Percentiles rank a stretch among this genome's conserved stretches.
These are phyloP conservation scores for Penicillium griseofulvum DNA, from an alignment of 2,329 filamentous ascomycete genomes.

Conservation along the genomic window DNA sequence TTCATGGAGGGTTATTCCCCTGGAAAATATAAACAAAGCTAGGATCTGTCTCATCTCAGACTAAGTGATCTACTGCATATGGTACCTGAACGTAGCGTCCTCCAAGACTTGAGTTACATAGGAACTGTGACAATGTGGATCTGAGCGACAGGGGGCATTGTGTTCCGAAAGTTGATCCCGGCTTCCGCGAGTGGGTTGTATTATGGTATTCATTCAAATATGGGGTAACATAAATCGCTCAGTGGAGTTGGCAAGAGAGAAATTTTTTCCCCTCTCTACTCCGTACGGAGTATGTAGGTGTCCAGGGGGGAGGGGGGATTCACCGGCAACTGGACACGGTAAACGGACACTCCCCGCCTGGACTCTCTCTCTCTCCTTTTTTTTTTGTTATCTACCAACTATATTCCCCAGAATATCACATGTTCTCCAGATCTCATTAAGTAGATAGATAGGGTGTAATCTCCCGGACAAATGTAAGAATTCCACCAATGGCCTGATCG, in stretches of 20 bases:
- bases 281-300: not conserved
- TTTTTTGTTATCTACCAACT: not conserved
- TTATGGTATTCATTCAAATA: slow-evolving; percentile 3
- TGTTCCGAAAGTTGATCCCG: not conserved
- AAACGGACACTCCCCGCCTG: not conserved
- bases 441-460: slow-evolving; percentile 3
- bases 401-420: slow-evolving; percentile 6
- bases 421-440: not conserved
- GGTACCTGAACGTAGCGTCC: not conserved
- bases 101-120: not conserved
- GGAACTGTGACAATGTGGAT: not conserved
- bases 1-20: not conserved
- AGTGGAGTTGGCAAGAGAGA: slow-evolving; percentile 2
- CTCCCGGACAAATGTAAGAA: not conserved
- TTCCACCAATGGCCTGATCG: slow-evolving; percentile 8
- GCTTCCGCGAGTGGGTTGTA: not conserved
- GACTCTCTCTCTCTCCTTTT: not conserved
- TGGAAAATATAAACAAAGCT: not conserved
- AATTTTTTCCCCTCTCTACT: not conserved
- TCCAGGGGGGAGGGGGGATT: not conserved
- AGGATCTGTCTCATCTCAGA: not conserved
- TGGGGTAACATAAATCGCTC: slow-evolving; percentile 11
- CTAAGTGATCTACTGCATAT: slow-evolving; percentile 9
- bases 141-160: not conserved
- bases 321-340: slow-evolving; percentile 22